Evolutionary conservation across 2,329 filamentous ascomycete genomes (phyloP).

Genomic region (Shiraia bambusicola): DNA sequence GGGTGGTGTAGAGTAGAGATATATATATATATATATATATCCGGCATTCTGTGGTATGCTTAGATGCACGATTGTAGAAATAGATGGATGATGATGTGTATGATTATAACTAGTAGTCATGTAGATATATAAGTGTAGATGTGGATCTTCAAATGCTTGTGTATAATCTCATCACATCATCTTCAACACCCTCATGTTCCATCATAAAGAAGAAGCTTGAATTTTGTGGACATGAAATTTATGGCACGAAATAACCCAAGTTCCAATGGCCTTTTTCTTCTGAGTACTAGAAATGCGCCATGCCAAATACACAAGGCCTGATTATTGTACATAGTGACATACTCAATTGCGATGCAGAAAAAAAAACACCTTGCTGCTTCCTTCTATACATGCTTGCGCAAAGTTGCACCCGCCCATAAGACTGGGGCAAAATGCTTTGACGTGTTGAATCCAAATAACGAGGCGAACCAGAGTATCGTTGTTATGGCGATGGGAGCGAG

Average conservation of each 20-base stretch:
- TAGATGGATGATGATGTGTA: background rate
- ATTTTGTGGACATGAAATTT: too few relatives aligned
- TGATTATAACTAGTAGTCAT: too few relatives aligned
- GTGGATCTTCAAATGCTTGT: too few relatives aligned
- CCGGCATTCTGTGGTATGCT: background rate
- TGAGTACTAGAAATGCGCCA: too few relatives aligned
- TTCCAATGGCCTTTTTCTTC: too few relatives aligned
- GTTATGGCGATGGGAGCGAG: conserved; percentile 63
- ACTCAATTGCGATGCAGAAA: background rate
- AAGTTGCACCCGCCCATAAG: conserved; percentile 51
- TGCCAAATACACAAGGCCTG: background rate
- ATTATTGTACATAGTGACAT: background rate
- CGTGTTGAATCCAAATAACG: conserved; percentile 55
- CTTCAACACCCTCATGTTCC: too few relatives aligned
- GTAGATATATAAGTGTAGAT: too few relatives aligned
- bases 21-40: background rate
- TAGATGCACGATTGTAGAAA: background rate
- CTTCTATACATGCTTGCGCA: conserved; percentile 44
- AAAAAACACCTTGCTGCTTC: background rate
- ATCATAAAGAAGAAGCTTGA: too few relatives aligned
- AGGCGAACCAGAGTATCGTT: conserved; percentile 59
- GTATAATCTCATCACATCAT: too few relatives aligned
- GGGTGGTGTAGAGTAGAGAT: too few relatives aligned
- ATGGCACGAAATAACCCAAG: too few relatives aligned
- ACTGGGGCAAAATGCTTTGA: conserved; percentile 54